Conservation (phyloP, 2,329 filamentous ascomycete genomes). For the Venturia carpophila region DNA sequence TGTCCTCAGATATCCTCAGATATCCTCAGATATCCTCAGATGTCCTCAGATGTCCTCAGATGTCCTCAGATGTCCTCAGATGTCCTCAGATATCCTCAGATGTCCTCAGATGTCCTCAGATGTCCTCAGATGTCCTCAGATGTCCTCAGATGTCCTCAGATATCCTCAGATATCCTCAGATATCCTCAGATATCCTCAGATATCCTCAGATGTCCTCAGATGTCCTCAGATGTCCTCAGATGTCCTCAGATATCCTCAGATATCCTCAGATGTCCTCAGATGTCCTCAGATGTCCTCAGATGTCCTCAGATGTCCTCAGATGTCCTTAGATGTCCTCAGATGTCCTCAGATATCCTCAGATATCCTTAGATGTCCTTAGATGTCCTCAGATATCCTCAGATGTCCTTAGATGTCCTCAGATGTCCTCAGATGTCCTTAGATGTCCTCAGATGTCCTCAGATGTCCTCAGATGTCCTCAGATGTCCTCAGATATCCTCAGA, state of each 20-base stretch:
- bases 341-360: too few relatives aligned
- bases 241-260: too few relatives aligned
- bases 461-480: neutral
- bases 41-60: neutral
- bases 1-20: too few relatives aligned
- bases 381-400: neutral
- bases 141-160: neutral
- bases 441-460: too few relatives aligned
- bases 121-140: neutral
- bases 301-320: neutral
- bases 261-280: too few relatives aligned
- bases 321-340: neutral
- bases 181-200: neutral
- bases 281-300: neutral
- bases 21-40: neutral
- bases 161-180: too few relatives aligned
- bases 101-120: neutral
- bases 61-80: neutral
- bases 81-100: too few relatives aligned
- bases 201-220: neutral
- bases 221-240: neutral
- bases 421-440: neutral
- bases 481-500: neutral
- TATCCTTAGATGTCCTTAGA: too few relatives aligned
- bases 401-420: too few relatives aligned